Conservation (phyloP, 768 basidiomycete species). For the Dacryopinax primogenitus region DNA sequence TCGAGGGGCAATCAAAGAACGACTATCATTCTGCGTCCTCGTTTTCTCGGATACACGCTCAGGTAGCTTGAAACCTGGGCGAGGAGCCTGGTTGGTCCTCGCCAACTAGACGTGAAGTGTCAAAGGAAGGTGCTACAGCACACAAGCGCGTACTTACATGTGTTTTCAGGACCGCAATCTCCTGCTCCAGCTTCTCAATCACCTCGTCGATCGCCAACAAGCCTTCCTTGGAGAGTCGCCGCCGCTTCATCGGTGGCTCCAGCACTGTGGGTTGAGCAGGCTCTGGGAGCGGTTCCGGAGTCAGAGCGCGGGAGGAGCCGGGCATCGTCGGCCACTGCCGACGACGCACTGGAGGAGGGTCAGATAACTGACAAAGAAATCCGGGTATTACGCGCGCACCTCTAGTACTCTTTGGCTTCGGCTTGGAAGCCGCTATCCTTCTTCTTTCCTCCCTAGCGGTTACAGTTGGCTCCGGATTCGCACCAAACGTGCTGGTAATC, state of each 20-base stretch:
- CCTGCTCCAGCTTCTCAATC: conserved; percentile 1
- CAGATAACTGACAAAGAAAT: neutral
- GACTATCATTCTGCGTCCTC: neutral
- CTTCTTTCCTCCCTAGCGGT: neutral
- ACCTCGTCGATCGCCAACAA: neutral
- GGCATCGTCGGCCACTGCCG: neutral
- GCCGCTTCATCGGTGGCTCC: neutral
- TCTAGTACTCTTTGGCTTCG: neutral
- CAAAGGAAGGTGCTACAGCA: neutral
- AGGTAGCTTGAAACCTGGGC: neutral
- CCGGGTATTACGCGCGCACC: neutral
- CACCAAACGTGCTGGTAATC: neutral
- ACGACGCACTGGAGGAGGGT: neutral
- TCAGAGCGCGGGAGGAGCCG: neutral
- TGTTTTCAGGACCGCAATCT: neutral
- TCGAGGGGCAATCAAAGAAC: neutral
- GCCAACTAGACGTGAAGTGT: neutral
- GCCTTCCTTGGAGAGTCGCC: neutral
- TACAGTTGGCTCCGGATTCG: neutral
- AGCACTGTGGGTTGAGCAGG: neutral
- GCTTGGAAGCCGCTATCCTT: neutral
- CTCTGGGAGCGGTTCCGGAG: neutral
- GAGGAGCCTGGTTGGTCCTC: neutral
- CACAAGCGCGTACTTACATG: neutral
- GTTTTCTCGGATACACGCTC: neutral